These are phyloP conservation scores for Knufia petricola DNA, from an alignment of 2,329 filamentous ascomycete species.

Conservation along the genomic window DNA sequence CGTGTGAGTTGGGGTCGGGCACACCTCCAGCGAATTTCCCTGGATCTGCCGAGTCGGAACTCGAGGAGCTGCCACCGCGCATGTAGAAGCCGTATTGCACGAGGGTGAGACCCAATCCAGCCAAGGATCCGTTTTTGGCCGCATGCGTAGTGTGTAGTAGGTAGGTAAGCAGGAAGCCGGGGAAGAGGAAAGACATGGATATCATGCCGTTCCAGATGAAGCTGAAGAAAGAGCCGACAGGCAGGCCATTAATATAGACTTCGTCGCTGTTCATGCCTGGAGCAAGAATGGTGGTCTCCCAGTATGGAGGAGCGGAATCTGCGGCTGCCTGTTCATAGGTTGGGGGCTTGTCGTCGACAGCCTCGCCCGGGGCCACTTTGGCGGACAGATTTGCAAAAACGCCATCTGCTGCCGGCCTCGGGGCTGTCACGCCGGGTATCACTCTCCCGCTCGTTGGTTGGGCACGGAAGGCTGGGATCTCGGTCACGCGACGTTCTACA, in stretches of 20 bases:
- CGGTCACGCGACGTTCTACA: constrained; percentile 42
- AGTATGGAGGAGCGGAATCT: constrained; percentile 92
- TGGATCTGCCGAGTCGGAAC: constrained; percentile 42
- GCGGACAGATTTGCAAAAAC: constrained; percentile 94
- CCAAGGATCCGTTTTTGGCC: constrained; percentile 92
- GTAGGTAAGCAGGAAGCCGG: constrained; percentile 96
- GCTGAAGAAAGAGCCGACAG: constrained; percentile 77
- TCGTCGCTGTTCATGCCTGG: constrained; percentile 88
- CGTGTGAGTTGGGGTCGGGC: constrained; percentile 78
- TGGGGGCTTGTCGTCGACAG: constrained; percentile 84
- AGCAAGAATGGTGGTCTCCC: constrained; percentile 96
- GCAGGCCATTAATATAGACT: constrained; percentile 92
- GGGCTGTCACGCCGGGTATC: constrained; percentile 26
- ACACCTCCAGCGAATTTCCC: constrained; percentile 49
- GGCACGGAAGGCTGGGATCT: constrained; percentile 42
- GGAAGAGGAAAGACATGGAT: constrained; percentile 91
- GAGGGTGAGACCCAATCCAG: constrained; percentile 85
- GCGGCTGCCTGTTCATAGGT: constrained; percentile 97
- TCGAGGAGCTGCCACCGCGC: constrained; percentile 49
- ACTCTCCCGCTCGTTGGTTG: constrained; percentile 23
- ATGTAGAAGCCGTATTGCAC: constrained; percentile 97
- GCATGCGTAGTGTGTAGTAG: constrained; percentile 96
- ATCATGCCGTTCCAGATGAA: constrained; percentile 79
- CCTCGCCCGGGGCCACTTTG: constrained; percentile 72
- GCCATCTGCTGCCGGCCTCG: constrained; percentile 66